Base-by-base conservation (phyloP, 2,329 filamentous ascomycete genomes). In the Paecilomyces sp. region DNA sequence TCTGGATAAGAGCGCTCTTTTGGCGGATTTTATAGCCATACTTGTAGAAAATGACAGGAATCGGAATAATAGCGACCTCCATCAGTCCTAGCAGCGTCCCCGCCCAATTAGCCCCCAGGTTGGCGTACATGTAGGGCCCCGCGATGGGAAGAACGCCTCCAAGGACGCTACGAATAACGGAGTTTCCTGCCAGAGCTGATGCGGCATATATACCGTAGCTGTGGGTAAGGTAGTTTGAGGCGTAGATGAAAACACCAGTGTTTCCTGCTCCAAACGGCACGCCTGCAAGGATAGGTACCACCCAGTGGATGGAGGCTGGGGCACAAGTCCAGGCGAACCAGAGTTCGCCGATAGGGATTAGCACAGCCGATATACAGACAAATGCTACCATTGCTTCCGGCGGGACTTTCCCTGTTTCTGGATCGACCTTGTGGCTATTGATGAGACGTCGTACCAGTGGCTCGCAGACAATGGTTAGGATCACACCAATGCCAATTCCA, bases 321-420 rank as follows among this genome's bases (percentile, higher is more conserved):
- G 91, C 84, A 62, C 88, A 92, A 0, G 92, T 96, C 91, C 91
- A 96, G 0, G 90, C 86, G 69, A 97, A 97, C 72, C 88, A 88
- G 25, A 97, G 83, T 73, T 96, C 88, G 15, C 92, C 92, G 2
- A 90, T 73, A 0, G 91, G 89, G 0, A 89, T 86, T 0, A 91
- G 77, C 1, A 95, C 71, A 0, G 90, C 85, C 3, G 89, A 90
- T 28, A 96, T 84, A 65, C 88, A 90, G 68, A 96, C 89, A 59
- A 94, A 83, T 51, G 86, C 84, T 3, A 93, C 90, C 64, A 90
- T 91, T 0, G 91, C 88, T 74, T 97, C 92, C 0, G 92, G 92
- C 0, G 84, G 81, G 0, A 85, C 82, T 41, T 85, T 86, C 11
- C 89, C 90, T 0, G 91, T 96, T 56, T 82, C 82, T 0, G 90